Evolutionary conservation across 768 basidiomycete species (phyloP), one percentile per base, ranked within the genome.

Genomic region (Mycena galopus): DNA sequence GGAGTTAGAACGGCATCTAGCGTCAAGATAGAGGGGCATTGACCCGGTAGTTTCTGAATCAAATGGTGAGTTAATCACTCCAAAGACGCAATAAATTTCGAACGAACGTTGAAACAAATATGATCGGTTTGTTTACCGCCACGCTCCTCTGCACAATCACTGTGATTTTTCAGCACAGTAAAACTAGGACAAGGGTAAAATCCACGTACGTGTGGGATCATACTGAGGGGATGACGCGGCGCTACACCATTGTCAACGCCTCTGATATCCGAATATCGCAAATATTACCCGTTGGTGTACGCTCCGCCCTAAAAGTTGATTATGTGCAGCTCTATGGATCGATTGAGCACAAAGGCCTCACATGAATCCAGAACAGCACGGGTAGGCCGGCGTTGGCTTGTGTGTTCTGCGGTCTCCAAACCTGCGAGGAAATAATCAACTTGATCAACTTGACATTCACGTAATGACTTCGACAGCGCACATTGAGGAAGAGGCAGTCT

Each of bases 401-500:
- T 4, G 79, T 78, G 19, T 78, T 77, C 37, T 76, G 62, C 2
- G 84, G 84, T 32, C 83, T 80, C 70, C 77, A 86, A 32, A 86
- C 78, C 86, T 86, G 65, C 25, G 11, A 5, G n/a, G n/a, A 7
- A 17, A 39, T 39, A 39, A 3, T 7, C 17, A 16, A 39, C 9
- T 10, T 14, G 17, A 8, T 16, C 12, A 14, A 39, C 39, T 39
- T 39, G 9, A 16, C 11, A 14, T 16, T 39, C 12, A 3, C 6
- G 14, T 14, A 39, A 39, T n/a, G n/a, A 39, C 17, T 39, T 39
- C 39, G n/a, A n/a, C n/a, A 4, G 12, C 57, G 6, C 53, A 86
- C 90, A 72, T 91, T 90, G 55, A 91, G 78, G 51, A 80, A 82
- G n/a, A 91, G 76, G 69, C 90, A 91, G 67, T 90, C 86, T 76